Evolutionary conservation across 495 filamentous ascomycete species (phyloP).

Genomic region (Penicillium daleae): DNA sequence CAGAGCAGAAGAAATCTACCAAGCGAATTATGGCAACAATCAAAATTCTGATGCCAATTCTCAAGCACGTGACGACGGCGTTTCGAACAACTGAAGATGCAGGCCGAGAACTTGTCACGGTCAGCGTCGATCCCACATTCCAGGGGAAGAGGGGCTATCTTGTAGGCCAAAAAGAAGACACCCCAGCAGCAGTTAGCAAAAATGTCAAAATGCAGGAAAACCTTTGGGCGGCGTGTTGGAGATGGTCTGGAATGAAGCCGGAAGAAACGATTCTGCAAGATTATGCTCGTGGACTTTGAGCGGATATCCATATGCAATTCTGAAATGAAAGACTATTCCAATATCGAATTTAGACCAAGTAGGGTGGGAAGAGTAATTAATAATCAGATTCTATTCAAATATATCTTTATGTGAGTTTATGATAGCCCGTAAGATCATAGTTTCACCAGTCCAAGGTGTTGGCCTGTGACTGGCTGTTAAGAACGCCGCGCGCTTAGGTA

Average conservation of each 20-base stretch:
- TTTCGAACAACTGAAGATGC: constrained; percentile 29
- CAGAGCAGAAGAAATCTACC: constrained; percentile 15
- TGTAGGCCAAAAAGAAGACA: constrained; percentile 16
- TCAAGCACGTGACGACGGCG: constrained; percentile 37
- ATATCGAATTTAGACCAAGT: too few relatives aligned
- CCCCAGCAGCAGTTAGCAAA: constrained; percentile 12
- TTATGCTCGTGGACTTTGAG: background rate
- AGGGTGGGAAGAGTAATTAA: too few relatives aligned
- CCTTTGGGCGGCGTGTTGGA: constrained; percentile 31
- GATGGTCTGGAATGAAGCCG: constrained; percentile 21
- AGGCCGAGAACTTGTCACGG: constrained; percentile 24
- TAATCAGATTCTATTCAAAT: too few relatives aligned
- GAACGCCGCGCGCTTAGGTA: too few relatives aligned
- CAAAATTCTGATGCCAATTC: constrained; percentile 27
- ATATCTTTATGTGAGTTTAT: too few relatives aligned
- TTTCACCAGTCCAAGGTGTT: too few relatives aligned
- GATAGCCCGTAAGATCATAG: too few relatives aligned
- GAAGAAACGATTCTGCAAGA: constrained; percentile 20
- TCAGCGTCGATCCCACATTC: constrained; percentile 25
- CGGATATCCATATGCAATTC: background rate
- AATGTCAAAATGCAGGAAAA: constrained; percentile 14
- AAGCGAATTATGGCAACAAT: constrained; percentile 17
- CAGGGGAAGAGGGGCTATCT: constrained; percentile 26
- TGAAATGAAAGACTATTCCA: background rate
- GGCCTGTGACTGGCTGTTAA: too few relatives aligned